A percentile compares a stretch with the other conserved stretches of the same genome.
These are phyloP conservation scores for Apiospora saccharicola DNA, from an alignment of 2,329 filamentous ascomycete species.

Conservation along the genomic window DNA sequence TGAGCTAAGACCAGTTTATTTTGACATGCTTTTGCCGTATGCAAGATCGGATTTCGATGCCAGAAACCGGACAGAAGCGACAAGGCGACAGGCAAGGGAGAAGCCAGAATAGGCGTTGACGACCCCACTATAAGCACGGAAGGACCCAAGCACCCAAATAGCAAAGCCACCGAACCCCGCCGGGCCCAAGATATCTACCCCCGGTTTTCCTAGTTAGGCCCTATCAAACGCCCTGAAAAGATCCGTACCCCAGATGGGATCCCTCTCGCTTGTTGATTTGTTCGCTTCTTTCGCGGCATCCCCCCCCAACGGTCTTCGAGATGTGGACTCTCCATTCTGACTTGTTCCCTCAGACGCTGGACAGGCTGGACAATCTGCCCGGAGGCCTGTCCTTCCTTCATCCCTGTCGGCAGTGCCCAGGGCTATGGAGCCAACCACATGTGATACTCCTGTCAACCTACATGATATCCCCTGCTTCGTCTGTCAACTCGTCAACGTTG, in stretches of 20 bases:
- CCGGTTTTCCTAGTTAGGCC: background rate
- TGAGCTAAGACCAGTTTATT: no score
- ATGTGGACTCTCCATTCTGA: background rate
- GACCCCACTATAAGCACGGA: background rate
- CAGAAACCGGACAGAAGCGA: background rate
- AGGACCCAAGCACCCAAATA: background rate
- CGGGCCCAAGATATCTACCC: background rate
- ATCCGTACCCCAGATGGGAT: background rate
- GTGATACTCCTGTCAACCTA: background rate
- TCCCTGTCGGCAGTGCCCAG: background rate
- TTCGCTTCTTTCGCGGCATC: background rate
- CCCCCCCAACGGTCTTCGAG: background rate
- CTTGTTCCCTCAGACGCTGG: conserved; percentile 1
- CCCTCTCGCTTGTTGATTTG: background rate
- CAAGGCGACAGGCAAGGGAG: background rate
- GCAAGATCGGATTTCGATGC: conserved; percentile 17
- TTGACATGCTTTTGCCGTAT: no score
- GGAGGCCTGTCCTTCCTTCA: background rate
- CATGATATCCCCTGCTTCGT: background rate
- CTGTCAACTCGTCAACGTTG: background rate
- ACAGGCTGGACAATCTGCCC: background rate
- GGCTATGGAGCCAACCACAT: background rate
- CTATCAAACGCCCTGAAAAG: background rate
- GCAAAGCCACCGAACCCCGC: background rate
- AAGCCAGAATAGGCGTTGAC: background rate